Evolutionary conservation across 176 grass and related monocot genomes (phyloP).

Genomic region (Areca catechu): DNA sequence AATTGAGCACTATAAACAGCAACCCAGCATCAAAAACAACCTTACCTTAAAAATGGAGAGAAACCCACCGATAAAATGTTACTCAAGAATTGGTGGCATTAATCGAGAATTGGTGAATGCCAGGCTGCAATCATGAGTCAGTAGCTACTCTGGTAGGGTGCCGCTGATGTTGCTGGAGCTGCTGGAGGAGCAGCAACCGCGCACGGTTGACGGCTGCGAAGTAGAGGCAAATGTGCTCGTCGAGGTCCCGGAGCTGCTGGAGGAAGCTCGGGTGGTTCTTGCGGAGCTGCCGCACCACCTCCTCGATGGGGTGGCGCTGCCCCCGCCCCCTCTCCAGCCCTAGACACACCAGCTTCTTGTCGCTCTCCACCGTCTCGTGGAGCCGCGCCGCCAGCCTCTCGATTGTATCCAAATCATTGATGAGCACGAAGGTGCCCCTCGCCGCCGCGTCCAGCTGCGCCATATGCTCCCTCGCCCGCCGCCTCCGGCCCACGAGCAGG

Average conservation of each 20-base stretch:
- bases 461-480: slow-evolving; percentile 45
- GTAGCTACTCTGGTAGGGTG: too few species aligned
- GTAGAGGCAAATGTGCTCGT: slow-evolving; percentile 89
- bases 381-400: slow-evolving; percentile 68
- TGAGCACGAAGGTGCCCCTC: slow-evolving; percentile 66
- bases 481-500: slow-evolving; percentile 20
- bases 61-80: too few species aligned
- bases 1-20: too few species aligned
- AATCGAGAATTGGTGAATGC: too few species aligned
- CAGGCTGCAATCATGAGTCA: too few species aligned
- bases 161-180: slow-evolving; percentile 25
- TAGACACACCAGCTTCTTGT: slow-evolving; percentile 60
- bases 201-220: slow-evolving; percentile 69
- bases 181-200: slow-evolving; percentile 54
- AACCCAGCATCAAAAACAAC: too few species aligned
- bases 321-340: slow-evolving; percentile 58
- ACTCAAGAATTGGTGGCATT: too few species aligned
- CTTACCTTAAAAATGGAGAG: too few species aligned
- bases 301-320: slow-evolving; percentile 70
- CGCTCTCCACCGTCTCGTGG: slow-evolving; percentile 65
- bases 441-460: slow-evolving; percentile 59
- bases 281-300: slow-evolving; percentile 60
- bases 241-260: slow-evolving; percentile 59
- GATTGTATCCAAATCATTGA: slow-evolving; percentile 72
- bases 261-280: slow-evolving; percentile 61